These are phyloP conservation scores for Plasmodium sp. DNA, from an alignment of 169 alveolate species.

Conservation along the genomic window DNA sequence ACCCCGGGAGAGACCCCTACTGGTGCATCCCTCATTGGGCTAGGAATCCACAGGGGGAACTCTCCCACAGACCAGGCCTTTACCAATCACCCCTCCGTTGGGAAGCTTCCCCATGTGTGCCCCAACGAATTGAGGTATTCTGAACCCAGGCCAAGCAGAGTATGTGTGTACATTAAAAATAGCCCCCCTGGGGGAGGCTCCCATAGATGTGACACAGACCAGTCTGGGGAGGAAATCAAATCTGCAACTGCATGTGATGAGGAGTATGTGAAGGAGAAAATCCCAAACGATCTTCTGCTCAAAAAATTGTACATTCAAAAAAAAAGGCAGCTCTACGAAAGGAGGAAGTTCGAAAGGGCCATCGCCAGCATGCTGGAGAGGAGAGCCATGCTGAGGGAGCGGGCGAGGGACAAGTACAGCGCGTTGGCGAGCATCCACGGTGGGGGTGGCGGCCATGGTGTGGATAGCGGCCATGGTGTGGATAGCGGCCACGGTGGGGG, in stretches of 20 bases:
- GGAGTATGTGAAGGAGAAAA: conserved; percentile 11
- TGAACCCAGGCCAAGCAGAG: not conserved
- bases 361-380: not conserved
- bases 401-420: not conserved
- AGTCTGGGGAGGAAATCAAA: not conserved
- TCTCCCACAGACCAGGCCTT: not conserved
- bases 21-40: not conserved
- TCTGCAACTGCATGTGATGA: not conserved
- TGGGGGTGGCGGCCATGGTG: not conserved
- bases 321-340: conserved; percentile 11
- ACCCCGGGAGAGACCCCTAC: not conserved
- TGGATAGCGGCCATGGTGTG: not conserved
- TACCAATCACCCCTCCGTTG: not conserved
- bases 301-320: conserved; percentile 15
- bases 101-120: not conserved
- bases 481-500: not conserved
- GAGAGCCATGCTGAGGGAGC: not conserved
- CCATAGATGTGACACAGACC: not conserved
- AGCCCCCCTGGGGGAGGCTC: not conserved
- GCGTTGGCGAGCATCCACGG: not conserved
- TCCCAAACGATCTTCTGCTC: conserved; percentile 14
- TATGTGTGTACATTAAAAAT: not conserved
- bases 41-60: not conserved
- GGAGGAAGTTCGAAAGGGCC: not conserved
- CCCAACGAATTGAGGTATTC: not conserved